Evolutionary conservation across 768 basidiomycete genomes (phyloP).

Genomic region (Galerina marginata): DNA sequence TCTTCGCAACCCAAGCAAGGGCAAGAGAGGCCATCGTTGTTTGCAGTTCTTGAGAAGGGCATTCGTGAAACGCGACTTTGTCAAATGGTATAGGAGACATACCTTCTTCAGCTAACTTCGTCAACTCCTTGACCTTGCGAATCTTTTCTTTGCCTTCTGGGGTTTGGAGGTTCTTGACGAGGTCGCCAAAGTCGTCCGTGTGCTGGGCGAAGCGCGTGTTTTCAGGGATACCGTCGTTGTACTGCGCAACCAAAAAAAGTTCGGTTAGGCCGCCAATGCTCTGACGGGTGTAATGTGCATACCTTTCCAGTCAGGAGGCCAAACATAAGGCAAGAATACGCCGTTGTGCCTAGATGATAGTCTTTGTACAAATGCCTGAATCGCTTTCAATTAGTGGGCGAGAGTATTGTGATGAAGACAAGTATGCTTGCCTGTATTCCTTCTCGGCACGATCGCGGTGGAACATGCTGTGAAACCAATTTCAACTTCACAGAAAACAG

Average conservation of each 20-base stretch:
- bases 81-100: not conserved
- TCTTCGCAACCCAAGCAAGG: slow-evolving; percentile 75
- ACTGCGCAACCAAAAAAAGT: slow-evolving; percentile 39
- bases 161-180: slow-evolving; percentile 53
- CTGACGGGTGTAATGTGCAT: not conserved
- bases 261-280: not conserved
- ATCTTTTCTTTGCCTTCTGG: slow-evolving; percentile 69
- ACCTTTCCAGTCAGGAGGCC: slow-evolving; percentile 82
- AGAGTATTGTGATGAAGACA: slow-evolving; percentile 1
- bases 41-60: slow-evolving; percentile 49
- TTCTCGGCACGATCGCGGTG: slow-evolving; percentile 81
- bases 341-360: slow-evolving; percentile 70
- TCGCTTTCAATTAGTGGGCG: not conserved
- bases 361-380: slow-evolving; percentile 66
- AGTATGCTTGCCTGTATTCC: slow-evolving; percentile 62
- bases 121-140: slow-evolving; percentile 70
- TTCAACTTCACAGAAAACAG: not conserved
- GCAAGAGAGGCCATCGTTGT: slow-evolving; percentile 69
- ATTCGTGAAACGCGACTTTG: not conserved
- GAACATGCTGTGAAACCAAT: slow-evolving; percentile 57
- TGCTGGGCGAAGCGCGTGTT: slow-evolving; percentile 65
- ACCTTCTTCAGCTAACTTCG: slow-evolving; percentile 65
- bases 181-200: slow-evolving; percentile 49
- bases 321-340: slow-evolving; percentile 72
- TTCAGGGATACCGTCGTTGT: slow-evolving; percentile 77